phyloP scores from a whole-genome alignment of 768 basidiomycete genomes.

The Leucogyrophana mollusca region DNA sequence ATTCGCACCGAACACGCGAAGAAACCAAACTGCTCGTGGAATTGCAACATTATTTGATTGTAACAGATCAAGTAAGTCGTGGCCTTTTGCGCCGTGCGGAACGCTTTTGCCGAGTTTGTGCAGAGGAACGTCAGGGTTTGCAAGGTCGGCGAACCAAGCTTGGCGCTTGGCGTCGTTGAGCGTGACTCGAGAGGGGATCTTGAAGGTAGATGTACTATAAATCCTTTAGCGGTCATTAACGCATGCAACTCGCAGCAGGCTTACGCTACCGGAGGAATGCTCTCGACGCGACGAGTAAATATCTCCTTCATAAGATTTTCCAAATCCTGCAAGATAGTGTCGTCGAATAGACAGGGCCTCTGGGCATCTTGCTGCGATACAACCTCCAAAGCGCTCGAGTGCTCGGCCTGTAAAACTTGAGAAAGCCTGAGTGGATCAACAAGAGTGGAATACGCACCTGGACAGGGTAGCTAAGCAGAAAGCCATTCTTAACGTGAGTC shows the following conservation, averaged over 20 bases:
- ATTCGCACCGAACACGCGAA: conserved; percentile 83
- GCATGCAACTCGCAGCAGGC: conserved; percentile 20
- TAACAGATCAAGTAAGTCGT: conserved; percentile 77
- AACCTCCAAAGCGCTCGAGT: conserved; percentile 10
- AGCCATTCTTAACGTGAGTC: conserved; percentile 64
- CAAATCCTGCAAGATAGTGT: conserved; percentile 53
- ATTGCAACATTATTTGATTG: conserved; percentile 77
- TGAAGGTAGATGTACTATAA: conserved; percentile 59
- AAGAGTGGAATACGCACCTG: conserved; percentile 42
- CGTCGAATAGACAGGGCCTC: conserved; percentile 48
- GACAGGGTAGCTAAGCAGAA: conserved; percentile 51
- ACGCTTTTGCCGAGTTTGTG: conserved; percentile 82
- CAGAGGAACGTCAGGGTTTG: conserved; percentile 77
- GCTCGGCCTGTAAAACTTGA: conserved; percentile 20
- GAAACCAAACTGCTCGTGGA: conserved; percentile 82
- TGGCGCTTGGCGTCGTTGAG: conserved; percentile 77
- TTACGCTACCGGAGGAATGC: conserved; percentile 61
- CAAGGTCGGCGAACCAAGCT: conserved; percentile 81
- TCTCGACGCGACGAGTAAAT: conserved; percentile 60
- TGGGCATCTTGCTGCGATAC: conserved; percentile 15
- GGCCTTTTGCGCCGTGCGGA: conserved; percentile 83
- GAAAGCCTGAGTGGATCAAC: neutral
- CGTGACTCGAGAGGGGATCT: conserved; percentile 80
- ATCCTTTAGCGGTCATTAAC: neutral
- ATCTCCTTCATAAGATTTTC: conserved; percentile 79